Evolutionary conservation across 2,329 filamentous ascomycete genomes (phyloP).

Genomic region (Cladosporium phlei): DNA sequence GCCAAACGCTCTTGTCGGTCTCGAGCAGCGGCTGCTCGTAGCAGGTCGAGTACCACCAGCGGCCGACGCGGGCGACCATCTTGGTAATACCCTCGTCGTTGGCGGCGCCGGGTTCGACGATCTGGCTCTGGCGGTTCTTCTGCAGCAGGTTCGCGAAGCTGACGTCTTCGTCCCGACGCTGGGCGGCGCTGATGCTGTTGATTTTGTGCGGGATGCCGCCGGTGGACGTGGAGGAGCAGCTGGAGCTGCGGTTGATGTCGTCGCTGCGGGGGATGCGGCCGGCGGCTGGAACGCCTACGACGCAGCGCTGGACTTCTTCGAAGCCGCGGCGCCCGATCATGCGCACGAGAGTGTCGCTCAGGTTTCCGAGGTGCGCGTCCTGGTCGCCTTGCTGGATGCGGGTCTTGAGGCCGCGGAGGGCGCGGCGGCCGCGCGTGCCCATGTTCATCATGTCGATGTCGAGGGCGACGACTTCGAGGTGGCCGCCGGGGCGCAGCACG

Average conservation of each 20-base stretch:
- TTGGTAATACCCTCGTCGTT: slow-evolving; percentile 82
- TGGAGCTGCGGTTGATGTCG: slow-evolving; percentile 28
- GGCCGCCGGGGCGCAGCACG: slow-evolving; percentile 71
- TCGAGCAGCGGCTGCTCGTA: slow-evolving; percentile 61
- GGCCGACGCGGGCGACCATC: slow-evolving; percentile 84
- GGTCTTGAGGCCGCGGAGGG: slow-evolving; percentile 68
- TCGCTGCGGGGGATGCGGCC: slow-evolving; percentile 40
- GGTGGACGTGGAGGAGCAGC: slow-evolving; percentile 16
- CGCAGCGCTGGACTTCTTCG: slow-evolving; percentile 66
- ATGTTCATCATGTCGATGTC: slow-evolving; percentile 80
- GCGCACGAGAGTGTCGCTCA: slow-evolving; percentile 55
- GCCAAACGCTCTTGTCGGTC: slow-evolving; percentile 67
- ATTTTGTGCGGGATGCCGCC: slow-evolving; percentile 4
- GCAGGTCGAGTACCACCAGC: slow-evolving; percentile 95
- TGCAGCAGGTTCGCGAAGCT: slow-evolving; percentile 32
- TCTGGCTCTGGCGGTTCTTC: slow-evolving; percentile 42
- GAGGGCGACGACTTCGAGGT: slow-evolving; percentile 72
- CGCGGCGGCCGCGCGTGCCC: slow-evolving; percentile 65
- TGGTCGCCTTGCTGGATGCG: slow-evolving; percentile 58
- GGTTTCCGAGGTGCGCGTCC: slow-evolving; percentile 54
- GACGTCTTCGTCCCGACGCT: slow-evolving; percentile 15
- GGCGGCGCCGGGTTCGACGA: slow-evolving; percentile 28
- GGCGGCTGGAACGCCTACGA: slow-evolving; percentile 71
- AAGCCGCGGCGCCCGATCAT: slow-evolving; percentile 67
- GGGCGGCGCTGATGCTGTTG: slow-evolving; percentile 11